These are phyloP conservation scores for Fusarium sp. DNA, from an alignment of 2,329 filamentous ascomycete genomes.

Conservation along the genomic window DNA sequence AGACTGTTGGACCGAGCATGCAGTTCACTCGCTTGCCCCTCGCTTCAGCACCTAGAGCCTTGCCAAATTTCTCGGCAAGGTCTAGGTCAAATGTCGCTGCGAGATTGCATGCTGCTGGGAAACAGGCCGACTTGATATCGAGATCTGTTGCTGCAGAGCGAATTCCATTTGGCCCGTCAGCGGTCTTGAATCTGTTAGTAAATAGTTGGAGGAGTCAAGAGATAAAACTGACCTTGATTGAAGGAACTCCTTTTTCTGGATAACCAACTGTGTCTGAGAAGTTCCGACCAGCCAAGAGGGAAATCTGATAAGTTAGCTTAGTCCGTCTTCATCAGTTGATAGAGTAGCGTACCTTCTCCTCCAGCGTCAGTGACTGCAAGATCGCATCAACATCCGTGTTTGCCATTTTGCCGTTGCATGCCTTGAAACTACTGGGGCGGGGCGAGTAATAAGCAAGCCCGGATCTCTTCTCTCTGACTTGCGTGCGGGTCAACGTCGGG, in stretches of 20 bases:
- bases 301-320: conserved; percentile 16
- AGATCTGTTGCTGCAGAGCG: conserved; percentile 43
- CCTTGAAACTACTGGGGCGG: not conserved
- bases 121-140: conserved; percentile 45
- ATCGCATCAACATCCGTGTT: conserved; percentile 13
- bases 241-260: conserved; percentile 27
- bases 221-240: conserved; percentile 20
- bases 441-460: not conserved
- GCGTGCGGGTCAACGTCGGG: not conserved
- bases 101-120: conserved; percentile 48
- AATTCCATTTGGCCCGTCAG: conserved; percentile 48
- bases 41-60: conserved; percentile 63
- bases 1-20: conserved; percentile 71
- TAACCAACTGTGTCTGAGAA: conserved; percentile 36
- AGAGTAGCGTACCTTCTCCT: conserved; percentile 21
- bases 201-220: rapidly evolving
- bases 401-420: conserved; percentile 2
- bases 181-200: conserved; percentile 15
- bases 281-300: conserved; percentile 33
- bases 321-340: rapidly evolving
- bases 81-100: conserved; percentile 70
- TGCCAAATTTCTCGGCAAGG: conserved; percentile 63
- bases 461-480: not conserved
- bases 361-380: conserved; percentile 20
- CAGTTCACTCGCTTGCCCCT: conserved; percentile 72